A percentile compares a stretch with the other conserved stretches of the same genome.
These are phyloP conservation scores for Tuctoria greenei DNA, from an alignment of 176 grass and related monocot species.

Conservation along the genomic window DNA sequence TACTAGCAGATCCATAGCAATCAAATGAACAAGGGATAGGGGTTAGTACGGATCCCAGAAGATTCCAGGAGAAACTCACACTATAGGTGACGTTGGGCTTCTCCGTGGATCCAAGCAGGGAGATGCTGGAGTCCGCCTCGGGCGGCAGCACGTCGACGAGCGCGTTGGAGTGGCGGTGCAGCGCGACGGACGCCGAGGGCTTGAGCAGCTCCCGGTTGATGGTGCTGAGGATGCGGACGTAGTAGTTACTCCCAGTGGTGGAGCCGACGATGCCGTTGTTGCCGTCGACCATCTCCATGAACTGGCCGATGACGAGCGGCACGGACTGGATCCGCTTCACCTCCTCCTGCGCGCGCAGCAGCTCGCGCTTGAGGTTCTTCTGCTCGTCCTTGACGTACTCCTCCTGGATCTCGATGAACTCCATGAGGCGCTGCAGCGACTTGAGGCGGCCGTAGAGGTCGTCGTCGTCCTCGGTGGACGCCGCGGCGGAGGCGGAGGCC, in stretches of 20 bases:
- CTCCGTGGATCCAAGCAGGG: constrained; percentile 77
- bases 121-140: constrained; percentile 94
- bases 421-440: constrained; percentile 86
- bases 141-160: constrained; percentile 90
- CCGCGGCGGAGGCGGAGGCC: background rate
- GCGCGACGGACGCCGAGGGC: constrained; percentile 79
- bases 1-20: constrained; percentile 15
- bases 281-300: constrained; percentile 99
- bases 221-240: constrained; percentile 89
- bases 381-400: constrained; percentile 98
- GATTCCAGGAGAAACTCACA: constrained; percentile 41
- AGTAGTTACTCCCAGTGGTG: constrained; percentile 96
- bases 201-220: constrained; percentile 96
- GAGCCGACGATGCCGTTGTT: constrained; percentile 98
- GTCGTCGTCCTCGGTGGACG: constrained; percentile 53
- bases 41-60: background rate
- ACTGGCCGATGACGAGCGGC: constrained; percentile 95
- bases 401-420: constrained; percentile 96
- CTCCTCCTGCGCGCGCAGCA: constrained; percentile 93
- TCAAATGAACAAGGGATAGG: constrained; percentile 5
- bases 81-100: constrained; percentile 83
- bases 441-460: constrained; percentile 93
- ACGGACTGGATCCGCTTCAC: constrained; percentile 98
- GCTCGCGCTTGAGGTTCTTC: constrained; percentile 97
- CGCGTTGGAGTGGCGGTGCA: constrained; percentile 90